Conservation (phyloP, 2,329 filamentous ascomycete species). For the Orbilia brochopaga region DNA sequence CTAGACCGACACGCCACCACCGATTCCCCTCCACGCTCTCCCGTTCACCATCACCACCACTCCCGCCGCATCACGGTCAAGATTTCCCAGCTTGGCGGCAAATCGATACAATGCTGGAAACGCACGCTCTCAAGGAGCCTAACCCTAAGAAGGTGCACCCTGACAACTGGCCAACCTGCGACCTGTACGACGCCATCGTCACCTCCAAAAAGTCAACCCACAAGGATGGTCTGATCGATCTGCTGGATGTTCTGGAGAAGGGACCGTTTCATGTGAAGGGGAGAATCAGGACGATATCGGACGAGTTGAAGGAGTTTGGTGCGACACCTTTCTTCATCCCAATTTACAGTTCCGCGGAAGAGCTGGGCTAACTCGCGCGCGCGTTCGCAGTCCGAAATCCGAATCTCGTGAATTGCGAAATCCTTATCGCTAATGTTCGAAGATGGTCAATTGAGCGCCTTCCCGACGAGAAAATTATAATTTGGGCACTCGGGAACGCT, state of each 20-base stretch:
- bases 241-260: constrained; percentile 53
- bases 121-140: constrained; percentile 31
- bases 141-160: constrained; percentile 32
- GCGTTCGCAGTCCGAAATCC: constrained; percentile 16
- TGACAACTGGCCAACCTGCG: constrained; percentile 37
- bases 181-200: constrained; percentile 43
- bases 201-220: constrained; percentile 38
- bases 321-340: neutral
- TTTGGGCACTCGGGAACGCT: constrained; percentile 53
- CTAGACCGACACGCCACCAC: neutral
- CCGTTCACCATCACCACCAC: constrained; percentile 13
- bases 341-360: neutral
- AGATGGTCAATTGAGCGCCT: constrained; percentile 52
- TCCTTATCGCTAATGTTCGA: constrained; percentile 49
- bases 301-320: constrained; percentile 39
- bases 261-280: constrained; percentile 53
- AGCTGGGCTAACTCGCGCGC: neutral
- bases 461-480: constrained; percentile 51
- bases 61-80: neutral
- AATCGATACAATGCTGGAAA: constrained; percentile 24
- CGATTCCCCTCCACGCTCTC: neutral
- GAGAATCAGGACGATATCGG: constrained; percentile 34
- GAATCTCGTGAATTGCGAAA: constrained; percentile 12
- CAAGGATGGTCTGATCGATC: constrained; percentile 49
- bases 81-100: neutral